Conservation (phyloP, 495 filamentous ascomycete species). For the Hyaloscypha finlandica region DNA sequence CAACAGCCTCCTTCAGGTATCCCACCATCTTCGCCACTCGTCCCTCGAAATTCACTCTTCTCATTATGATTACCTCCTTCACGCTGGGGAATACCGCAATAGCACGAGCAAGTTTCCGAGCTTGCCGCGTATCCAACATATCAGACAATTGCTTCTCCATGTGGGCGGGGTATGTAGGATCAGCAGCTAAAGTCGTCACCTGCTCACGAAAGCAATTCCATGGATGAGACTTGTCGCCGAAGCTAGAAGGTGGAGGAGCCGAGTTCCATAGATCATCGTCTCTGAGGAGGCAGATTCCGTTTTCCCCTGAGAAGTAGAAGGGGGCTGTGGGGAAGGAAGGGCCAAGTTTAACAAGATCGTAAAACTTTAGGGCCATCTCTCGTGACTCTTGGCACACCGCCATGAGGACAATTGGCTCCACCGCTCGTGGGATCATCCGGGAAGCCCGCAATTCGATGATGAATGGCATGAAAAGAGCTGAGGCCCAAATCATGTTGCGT, state of each 20-base stretch:
- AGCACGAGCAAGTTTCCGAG: not conserved
- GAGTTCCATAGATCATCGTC: not conserved
- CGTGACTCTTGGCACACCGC: not conserved
- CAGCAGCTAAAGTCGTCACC: not conserved
- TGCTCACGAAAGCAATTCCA: not conserved
- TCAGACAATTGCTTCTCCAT: too few species aligned
- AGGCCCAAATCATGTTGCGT: too few species aligned
- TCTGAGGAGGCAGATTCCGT: not conserved
- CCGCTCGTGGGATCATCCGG: not conserved
- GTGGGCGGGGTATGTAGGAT: not conserved
- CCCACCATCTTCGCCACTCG: not conserved
- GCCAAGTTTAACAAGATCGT: not conserved
- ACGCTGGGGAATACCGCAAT: not conserved
- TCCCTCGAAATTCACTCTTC: not conserved
- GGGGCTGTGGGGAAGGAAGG: not conserved
- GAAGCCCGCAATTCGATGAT: too few species aligned
- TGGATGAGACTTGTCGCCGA: not conserved
- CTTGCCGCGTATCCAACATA: not conserved
- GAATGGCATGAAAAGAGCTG: too few species aligned
- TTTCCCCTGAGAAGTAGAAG: not conserved
- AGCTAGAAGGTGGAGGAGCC: not conserved
- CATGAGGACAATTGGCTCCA: not conserved
- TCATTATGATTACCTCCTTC: not conserved
- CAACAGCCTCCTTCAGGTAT: not conserved
- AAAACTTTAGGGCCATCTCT: not conserved